Base-by-base conservation (phyloP, 2,329 filamentous ascomycete species). In the Albifimbria verrucaria region DNA sequence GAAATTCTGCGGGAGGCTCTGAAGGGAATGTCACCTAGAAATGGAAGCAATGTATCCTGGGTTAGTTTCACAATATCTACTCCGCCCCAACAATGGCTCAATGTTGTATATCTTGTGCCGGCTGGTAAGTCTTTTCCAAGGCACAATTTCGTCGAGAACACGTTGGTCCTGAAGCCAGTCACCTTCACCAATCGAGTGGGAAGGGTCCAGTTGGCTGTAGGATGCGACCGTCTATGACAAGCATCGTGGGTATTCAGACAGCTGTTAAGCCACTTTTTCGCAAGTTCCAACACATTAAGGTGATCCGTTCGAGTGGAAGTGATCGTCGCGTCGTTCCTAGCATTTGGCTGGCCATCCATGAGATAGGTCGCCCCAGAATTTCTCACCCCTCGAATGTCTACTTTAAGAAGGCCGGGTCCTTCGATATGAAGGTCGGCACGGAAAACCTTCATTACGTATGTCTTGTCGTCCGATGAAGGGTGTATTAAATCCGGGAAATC, bases 41-140 rank as follows among this genome's bases (percentile, higher is more conserved):
- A 46, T 7, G 43, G 24, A 10, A 9, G 11, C 22, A 46, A n/a
- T 15, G 21, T 7, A 46, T 24, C 12, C 22, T 46, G 7, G 9
- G 43, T 46, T n/a, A 46, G 22, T 21, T 46, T 46, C 18, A 46
- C 43, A 22, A 46, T 46, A 21, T 46, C 43, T 46, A 9, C 21
- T 11, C 43, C 43, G 21, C 43, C 43, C 43, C 43, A 46, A 21
- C 43, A 46, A 24, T 46, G 43, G 21, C 43, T 46, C 43, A 46
- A 24, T 10, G 43, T 46, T 10, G 24, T 22, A 46, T 46, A 46
- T 12, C 21, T 17, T 7, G 43, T 46, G 10, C 43, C 43, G 11
- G 43, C 17, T 15, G n/a, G 10, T n/a, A 46, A 24, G 21, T 46
- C 43, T 21, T 24, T 46, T 22, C 43, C 43, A 21, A 46, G 21